These are phyloP conservation scores for Pyrenula massariospora DNA, from an alignment of 495 filamentous ascomycete genomes.

Conservation along the genomic window DNA sequence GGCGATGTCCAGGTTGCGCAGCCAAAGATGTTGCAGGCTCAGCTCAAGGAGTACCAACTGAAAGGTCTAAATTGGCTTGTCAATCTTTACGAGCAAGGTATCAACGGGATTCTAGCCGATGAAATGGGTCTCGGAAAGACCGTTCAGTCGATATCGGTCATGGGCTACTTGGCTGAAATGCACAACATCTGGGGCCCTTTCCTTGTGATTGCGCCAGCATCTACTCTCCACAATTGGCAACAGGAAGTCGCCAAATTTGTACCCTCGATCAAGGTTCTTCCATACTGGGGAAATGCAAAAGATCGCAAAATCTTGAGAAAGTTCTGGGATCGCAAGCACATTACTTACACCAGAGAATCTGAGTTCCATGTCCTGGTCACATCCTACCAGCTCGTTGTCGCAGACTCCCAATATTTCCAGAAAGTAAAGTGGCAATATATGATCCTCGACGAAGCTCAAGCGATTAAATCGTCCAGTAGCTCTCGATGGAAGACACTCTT, in stretches of 20 bases:
- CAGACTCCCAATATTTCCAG: conserved; percentile 92
- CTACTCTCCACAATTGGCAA: conserved; percentile 97
- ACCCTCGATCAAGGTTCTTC: conserved; percentile 82
- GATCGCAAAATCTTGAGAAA: conserved; percentile 94
- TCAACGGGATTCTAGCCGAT: conserved; percentile 97
- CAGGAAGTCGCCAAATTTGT: conserved; percentile 95
- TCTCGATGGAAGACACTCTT: conserved; percentile 93
- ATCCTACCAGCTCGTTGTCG: conserved; percentile 93
- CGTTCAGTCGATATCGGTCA: conserved; percentile 96
- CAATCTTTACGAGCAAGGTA: conserved; percentile 97
- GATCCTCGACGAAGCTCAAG: conserved; percentile 97
- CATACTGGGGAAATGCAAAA: conserved; percentile 92
- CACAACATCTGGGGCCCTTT: conserved; percentile 99
- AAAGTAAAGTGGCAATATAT: conserved; percentile 99
- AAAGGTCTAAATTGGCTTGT: conserved; percentile 99
- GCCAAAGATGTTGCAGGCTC: conserved; percentile 83
- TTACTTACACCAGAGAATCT: conserved; percentile 85
- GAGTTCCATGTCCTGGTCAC: conserved; percentile 94
- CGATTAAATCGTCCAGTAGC: conserved; percentile 95
- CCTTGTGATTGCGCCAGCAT: conserved; percentile 90
- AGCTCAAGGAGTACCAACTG: conserved; percentile 95
- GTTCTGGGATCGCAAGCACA: conserved; percentile 97
- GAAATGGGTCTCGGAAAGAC: conserved; percentile 99
- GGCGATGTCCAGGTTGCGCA: conserved; percentile 89
- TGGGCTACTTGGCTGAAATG: conserved; percentile 94